Evolutionary conservation across 2,329 filamentous ascomycete genomes (phyloP), one percentile per base, ranked within the genome.

Genomic region (Fragosphaeria purpurea): DNA sequence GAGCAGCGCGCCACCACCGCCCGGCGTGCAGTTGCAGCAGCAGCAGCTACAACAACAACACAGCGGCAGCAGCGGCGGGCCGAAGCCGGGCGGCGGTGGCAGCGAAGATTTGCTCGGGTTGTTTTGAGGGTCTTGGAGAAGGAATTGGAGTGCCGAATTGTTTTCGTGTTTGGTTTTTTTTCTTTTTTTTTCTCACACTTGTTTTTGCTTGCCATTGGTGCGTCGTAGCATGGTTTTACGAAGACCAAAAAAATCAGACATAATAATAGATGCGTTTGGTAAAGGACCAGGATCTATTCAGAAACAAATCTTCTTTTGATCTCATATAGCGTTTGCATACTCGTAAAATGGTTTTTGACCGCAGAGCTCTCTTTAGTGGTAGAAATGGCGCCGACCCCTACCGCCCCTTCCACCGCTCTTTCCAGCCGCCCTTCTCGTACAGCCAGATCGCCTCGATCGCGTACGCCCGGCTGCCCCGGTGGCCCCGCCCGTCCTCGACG

Each of bases 391-490:
- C 22, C 22, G 32, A 8, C 32, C 38, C 38, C 51, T 43, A 53
- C 37, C 53, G 47, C 1, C 79, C 79, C 68, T 72, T 75, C 69
- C 70, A 75, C 67, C 65, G 78, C 71, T 69, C 82, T 68, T 62
- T 86, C 86, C 74, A 85, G 62, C 74, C 85, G 57, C 88, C 88
- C 65, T 79, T 80, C 62, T 81, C 77, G 57, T 77, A 90, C 54
- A 95, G 66, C 90, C 91, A 96, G 12, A 96, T 69, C 1, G 89
- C 90, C 65, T 97, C 91, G 4, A 85, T 82, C 9, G 91, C 90
- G 73, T 90, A 95, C 0, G 85, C 84, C 60, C 82, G 80, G 46
- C 87, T 88, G 51, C 88, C 91, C 53, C 85, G 72, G 72, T 96
- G 90, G 0, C 82, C 82, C 33, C 73, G 69, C 38, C 80, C 81